Conservation (phyloP, 257 asterid genomes). For the Solanum neorickii region DNA sequence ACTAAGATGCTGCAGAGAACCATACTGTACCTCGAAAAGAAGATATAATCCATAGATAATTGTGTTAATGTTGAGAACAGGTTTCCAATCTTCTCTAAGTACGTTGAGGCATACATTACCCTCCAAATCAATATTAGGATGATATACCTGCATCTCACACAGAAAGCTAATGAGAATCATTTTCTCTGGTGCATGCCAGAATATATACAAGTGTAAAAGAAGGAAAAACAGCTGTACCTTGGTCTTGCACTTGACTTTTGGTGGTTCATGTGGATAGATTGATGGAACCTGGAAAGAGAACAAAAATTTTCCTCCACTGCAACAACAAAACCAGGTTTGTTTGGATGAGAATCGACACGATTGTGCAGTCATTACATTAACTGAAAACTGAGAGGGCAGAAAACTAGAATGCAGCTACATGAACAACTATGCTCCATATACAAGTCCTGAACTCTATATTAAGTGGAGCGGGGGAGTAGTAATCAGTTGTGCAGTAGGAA, state of each 20-base stretch:
- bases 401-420: neutral
- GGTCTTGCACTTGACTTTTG: conserved; percentile 33
- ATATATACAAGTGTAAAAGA: neutral
- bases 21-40: conserved; percentile 57
- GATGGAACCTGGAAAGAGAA: conserved; percentile 21
- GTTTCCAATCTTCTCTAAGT: conserved; percentile 40
- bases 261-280: conserved; percentile 26
- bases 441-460: neutral
- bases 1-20: neutral
- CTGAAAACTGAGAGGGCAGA: neutral
- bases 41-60: conserved; percentile 32
- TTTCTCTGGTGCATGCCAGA: neutral
- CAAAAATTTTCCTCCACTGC: conserved; percentile 25
- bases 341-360: neutral
- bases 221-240: conserved; percentile 6
- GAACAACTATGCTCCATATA: neutral
- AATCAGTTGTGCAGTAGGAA: neutral
- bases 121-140: conserved; percentile 87
- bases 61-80: conserved; percentile 32
- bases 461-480: neutral
- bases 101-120: conserved; percentile 79
- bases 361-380: neutral
- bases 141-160: conserved; percentile 49
- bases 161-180: neutral
- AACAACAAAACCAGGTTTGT: neutral